These are phyloP conservation scores for Hirsutella minnesotensis DNA, from an alignment of 2,329 filamentous ascomycete species.

Conservation along the genomic window DNA sequence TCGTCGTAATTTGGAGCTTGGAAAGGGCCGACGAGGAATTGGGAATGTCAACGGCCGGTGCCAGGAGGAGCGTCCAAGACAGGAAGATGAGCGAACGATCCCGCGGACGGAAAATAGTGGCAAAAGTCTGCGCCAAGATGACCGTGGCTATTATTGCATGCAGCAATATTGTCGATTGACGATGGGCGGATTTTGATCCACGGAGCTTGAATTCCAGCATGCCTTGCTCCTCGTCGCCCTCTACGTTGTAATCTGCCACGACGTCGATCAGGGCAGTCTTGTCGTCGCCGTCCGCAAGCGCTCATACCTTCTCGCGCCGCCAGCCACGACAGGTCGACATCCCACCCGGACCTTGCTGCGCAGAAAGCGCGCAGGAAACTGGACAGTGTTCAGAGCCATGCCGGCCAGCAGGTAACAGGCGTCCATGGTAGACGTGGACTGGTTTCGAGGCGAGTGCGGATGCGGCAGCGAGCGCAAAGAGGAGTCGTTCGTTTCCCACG, in stretches of 20 bases:
- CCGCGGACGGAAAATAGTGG: conserved; percentile 11
- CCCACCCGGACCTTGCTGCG: neutral
- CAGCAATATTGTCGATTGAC: neutral
- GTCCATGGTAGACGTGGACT: neutral
- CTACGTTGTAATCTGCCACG: no score
- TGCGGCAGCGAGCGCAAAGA: neutral
- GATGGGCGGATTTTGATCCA: neutral
- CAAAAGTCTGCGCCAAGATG: conserved; percentile 11
- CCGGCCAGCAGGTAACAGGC: neutral
- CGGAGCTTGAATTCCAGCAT: no score
- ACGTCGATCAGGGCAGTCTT: no score
- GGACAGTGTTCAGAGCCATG: neutral
- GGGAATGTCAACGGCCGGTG: conserved; percentile 20
- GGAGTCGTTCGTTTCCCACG: neutral
- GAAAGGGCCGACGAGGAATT: conserved; percentile 11
- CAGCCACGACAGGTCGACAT: no score
- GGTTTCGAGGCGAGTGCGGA: neutral
- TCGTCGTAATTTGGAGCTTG: neutral
- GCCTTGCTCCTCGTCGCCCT: no score
- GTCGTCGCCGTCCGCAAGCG: no score
- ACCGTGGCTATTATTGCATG: neutral
- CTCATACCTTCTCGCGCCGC: no score
- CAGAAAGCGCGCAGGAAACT: neutral
- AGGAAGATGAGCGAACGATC: conserved; percentile 19
- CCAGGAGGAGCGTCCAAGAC: conserved; percentile 19